Conservation (phyloP, 2,329 filamentous ascomycete genomes). For the Myriosclerotinia scirpicola region DNA sequence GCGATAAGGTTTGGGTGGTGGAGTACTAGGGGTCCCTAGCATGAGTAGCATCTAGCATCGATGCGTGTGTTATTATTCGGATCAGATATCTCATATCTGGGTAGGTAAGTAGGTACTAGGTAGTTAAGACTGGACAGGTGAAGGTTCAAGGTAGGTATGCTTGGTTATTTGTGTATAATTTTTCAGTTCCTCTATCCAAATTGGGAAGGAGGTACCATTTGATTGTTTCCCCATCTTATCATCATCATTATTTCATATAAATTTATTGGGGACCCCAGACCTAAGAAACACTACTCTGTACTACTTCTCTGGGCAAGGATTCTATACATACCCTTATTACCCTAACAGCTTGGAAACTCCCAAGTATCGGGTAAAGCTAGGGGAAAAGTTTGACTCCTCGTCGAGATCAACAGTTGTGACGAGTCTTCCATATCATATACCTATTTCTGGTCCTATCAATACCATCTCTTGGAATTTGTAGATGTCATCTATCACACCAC, state of each 20-base stretch:
- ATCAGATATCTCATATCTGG: conserved; percentile 10
- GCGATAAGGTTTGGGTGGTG: conserved; percentile 17
- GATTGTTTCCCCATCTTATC: neutral
- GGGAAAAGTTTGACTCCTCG: conserved; percentile 10
- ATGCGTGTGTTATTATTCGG: conserved; percentile 8
- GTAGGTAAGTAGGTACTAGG: too few species aligned
- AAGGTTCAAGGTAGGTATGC: neutral
- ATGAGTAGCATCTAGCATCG: neutral
- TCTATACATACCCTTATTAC: too few species aligned
- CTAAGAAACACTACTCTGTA: conserved; percentile 8
- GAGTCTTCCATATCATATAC: neutral
- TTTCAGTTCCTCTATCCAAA: neutral
- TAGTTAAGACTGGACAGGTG: neutral
- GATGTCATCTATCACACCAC: neutral
- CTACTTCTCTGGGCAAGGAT: too few species aligned
- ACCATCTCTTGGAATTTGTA: neutral
- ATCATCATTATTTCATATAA: neutral
- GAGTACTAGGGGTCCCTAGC: neutral
- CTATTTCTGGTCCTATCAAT: too few species aligned
- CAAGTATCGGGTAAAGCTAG: conserved; percentile 8
- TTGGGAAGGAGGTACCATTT: neutral
- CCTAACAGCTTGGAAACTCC: neutral
- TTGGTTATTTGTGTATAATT: neutral
- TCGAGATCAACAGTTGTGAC: conserved; percentile 4
- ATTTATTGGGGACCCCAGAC: conserved; percentile 15